These are phyloP conservation scores for Sporodiniella umbellata DNA, from an alignment of 371 early-diverging fungal species.

Conservation along the genomic window DNA sequence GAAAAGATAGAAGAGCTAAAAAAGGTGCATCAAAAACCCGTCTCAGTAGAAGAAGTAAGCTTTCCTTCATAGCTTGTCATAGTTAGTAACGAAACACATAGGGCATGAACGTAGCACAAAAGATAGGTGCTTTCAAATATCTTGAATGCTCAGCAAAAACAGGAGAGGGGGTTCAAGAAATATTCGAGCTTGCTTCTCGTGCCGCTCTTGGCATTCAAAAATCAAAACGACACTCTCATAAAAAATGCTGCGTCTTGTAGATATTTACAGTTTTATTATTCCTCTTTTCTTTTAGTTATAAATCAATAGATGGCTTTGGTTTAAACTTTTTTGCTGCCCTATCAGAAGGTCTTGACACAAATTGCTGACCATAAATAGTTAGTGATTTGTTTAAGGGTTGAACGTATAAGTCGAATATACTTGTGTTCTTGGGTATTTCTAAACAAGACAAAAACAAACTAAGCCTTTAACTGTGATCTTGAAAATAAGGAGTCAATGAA, in stretches of 20 bases:
- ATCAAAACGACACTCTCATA: not conserved
- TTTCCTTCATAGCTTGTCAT: too few relatives aligned
- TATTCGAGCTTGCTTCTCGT: conserved; percentile 67
- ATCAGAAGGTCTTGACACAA: conserved; percentile 71
- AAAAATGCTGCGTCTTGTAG: conserved; percentile 18
- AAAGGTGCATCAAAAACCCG: conserved; percentile 75
- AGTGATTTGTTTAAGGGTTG: conserved; percentile 33
- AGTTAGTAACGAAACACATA: too few relatives aligned
- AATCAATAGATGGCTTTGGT: conserved; percentile 72
- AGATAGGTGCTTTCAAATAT: conserved; percentile 74
- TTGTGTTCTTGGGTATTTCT: conserved; percentile 78
- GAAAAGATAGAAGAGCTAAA: conserved; percentile 71
- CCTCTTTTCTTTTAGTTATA: conserved; percentile 32
- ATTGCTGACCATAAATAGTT: conserved; percentile 81
- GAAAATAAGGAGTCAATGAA: too few relatives aligned
- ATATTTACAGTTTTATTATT: not conserved
- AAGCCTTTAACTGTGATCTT: too few relatives aligned
- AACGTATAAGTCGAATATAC: conserved; percentile 66
- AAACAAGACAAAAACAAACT: too few relatives aligned
- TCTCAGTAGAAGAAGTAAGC: conserved; percentile 74
- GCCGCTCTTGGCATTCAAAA: conserved; percentile 53
- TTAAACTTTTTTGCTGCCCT: conserved; percentile 88
- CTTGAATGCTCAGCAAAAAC: conserved; percentile 75
- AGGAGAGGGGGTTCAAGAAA: conserved; percentile 73
- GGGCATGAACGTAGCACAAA: conserved; percentile 62